These are phyloP conservation scores for Diaporthe sp. DNA, from an alignment of 2,329 filamentous ascomycete species.

Conservation along the genomic window DNA sequence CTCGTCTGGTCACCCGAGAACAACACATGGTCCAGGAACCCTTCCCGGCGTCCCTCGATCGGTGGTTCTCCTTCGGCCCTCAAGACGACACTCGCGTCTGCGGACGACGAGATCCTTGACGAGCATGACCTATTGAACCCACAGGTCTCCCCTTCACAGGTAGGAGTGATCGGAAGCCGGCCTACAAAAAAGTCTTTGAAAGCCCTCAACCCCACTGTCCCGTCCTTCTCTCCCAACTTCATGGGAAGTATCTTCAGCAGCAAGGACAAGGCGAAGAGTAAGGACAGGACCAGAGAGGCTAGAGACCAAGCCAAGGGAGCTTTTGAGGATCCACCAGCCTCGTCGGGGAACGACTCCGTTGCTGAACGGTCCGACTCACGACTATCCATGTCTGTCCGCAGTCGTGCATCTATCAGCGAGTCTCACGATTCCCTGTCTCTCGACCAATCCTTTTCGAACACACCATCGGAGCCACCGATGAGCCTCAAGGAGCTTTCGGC, in stretches of 20 bases:
- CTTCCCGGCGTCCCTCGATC: constrained; percentile 84
- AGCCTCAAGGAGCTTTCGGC: constrained; percentile 57
- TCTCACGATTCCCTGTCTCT: constrained; percentile 71
- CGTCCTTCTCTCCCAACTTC: constrained; percentile 71
- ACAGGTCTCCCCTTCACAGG: constrained; percentile 68
- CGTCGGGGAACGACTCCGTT: constrained; percentile 36
- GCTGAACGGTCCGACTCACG: constrained; percentile 53
- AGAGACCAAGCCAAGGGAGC: constrained; percentile 46
- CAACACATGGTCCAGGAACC: constrained; percentile 72
- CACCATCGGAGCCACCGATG: constrained; percentile 65
- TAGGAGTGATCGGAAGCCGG: constrained; percentile 85
- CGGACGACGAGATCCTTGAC: constrained; percentile 75
- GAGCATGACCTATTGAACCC: constrained; percentile 68
- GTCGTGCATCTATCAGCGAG: constrained; percentile 53
- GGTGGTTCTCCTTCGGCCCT: constrained; percentile 79
- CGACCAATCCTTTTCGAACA: constrained; percentile 69
- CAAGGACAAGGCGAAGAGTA: constrained; percentile 55
- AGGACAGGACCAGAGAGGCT: constrained; percentile 55
- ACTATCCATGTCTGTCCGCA: constrained; percentile 40
- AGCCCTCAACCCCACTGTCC: constrained; percentile 88
- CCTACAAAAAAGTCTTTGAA: constrained; percentile 70
- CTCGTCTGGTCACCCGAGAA: constrained; percentile 55
- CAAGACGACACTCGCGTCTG: constrained; percentile 73
- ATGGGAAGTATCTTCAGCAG: constrained; percentile 76
- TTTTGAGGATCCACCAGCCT: constrained; percentile 22